phyloP scores from a whole-genome alignment of 2,329 filamentous ascomycete species.

The Cordyceps farinosa region DNA sequence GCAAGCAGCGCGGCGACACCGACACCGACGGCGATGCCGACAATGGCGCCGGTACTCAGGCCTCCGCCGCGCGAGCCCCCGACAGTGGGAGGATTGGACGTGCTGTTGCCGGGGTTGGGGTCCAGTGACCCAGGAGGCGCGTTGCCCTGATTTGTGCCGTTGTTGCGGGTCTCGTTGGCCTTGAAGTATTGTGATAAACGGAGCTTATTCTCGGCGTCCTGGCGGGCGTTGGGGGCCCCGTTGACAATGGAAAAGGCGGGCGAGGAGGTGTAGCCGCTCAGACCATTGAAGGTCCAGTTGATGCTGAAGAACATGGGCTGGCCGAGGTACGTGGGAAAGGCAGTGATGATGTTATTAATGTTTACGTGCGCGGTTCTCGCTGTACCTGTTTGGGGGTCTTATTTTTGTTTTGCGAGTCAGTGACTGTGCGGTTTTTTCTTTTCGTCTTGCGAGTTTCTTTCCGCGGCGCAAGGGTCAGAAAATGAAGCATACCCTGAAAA shows the following conservation, averaged over 20 bases:
- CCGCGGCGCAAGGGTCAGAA: too few relatives aligned
- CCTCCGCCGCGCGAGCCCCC: slow-evolving; percentile 10
- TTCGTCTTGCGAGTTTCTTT: too few relatives aligned
- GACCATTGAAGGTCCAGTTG: background rate
- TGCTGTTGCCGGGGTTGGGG: background rate
- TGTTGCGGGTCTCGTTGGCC: slow-evolving; percentile 4
- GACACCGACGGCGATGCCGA: slow-evolving; percentile 45
- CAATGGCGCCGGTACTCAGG: slow-evolving; percentile 42
- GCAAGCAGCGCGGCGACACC: slow-evolving; percentile 38
- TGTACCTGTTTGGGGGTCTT: background rate
- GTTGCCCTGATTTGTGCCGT: background rate
- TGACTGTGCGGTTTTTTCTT: too few relatives aligned
- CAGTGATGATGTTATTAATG: background rate
- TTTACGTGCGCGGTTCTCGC: background rate
- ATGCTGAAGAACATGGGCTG: background rate
- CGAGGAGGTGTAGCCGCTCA: background rate
- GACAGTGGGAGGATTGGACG: slow-evolving; percentile 11
- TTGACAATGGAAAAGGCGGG: slow-evolving; percentile 4
- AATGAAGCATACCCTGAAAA: too few relatives aligned
- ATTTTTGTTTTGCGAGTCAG: too few relatives aligned
- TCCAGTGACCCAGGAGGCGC: too few relatives aligned
- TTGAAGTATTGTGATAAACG: background rate
- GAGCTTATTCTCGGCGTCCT: background rate
- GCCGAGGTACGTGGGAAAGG: background rate
- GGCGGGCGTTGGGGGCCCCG: background rate